Base-by-base conservation (phyloP, 768 basidiomycete species). In the Boletus edulis region DNA sequence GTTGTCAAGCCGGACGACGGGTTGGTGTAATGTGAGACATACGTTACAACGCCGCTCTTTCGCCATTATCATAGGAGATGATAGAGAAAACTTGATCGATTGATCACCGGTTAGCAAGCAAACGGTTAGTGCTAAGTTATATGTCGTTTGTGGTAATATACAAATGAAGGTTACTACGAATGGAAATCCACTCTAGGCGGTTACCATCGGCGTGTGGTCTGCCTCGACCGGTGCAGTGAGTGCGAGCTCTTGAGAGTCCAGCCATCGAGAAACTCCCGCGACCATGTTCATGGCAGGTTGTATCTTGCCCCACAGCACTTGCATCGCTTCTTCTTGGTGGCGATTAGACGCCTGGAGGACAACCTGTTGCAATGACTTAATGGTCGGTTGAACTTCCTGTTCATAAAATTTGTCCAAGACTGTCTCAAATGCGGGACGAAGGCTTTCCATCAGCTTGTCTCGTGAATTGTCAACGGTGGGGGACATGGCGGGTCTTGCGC, bases 201-300 rank as follows among this genome's bases (percentile, higher is more conserved):
- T 14, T 27, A 51, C 20, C 40, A 46, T 12, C 22, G 22, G 3
- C 22, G 22, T 22, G 22, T 22, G 22, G n/a, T 47, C 47, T 20
- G 24, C 49, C 10, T 59, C 56, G 18, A 49, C 51, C 7, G 62
- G 62, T 20, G 68, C 67, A 17, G 64, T 64, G 39, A 35, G 51
- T 13, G 15, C 24, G 3, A 70, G 64, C 39, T 64, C 64, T 20
- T 70, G 66, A 10, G 68, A 70, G 51, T 68, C 67, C 15, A 68
- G 51, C 67, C 67, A 68, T 43, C 51, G 58, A 20, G 66, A 70
- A 45, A 68, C 68, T 13, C 62, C 67, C 3, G 64, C 60, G 3
- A 70, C 67, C 60, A 68, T 60, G 37, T 66, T 66, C 67, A 69
- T 68, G 4, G 68, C 69, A n/a, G 67, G 67, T 42, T 66, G 60